Evolutionary conservation across 2,329 filamentous ascomycete species (phyloP).

Genomic region (Colletotrichum cuscutae): DNA sequence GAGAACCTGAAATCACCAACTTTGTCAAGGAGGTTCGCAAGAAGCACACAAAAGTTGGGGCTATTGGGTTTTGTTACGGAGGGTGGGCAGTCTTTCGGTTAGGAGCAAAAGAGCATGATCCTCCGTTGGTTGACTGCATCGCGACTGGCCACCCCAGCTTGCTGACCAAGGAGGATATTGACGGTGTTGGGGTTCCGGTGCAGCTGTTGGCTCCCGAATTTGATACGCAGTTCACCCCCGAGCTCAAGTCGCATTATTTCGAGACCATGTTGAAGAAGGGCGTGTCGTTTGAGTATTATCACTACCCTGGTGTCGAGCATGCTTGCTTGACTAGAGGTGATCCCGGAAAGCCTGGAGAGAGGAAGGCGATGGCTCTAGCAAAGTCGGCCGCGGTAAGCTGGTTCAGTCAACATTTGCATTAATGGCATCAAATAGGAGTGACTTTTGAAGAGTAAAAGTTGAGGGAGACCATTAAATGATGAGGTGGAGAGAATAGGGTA

Average conservation of each 20-base stretch:
- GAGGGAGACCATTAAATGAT: too few relatives aligned
- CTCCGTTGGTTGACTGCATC: slow-evolving; percentile 57
- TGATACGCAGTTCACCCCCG: slow-evolving; percentile 51
- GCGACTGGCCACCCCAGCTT: slow-evolving; percentile 55
- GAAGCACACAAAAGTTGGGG: slow-evolving; percentile 50
- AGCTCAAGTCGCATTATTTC: slow-evolving; percentile 54
- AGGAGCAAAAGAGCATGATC: slow-evolving; percentile 46
- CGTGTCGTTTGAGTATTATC: slow-evolving; percentile 55
- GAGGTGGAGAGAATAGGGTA: too few relatives aligned
- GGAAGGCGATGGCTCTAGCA: slow-evolving; percentile 52
- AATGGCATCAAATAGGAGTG: not conserved
- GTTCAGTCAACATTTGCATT: slow-evolving; percentile 43
- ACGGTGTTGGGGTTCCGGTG: slow-evolving; percentile 56
- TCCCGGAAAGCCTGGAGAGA: slow-evolving; percentile 46
- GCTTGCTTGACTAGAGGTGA: slow-evolving; percentile 52
- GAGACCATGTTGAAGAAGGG: slow-evolving; percentile 46
- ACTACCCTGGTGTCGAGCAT: slow-evolving; percentile 58
- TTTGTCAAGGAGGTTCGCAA: slow-evolving; percentile 48
- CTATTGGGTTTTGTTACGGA: slow-evolving; percentile 61
- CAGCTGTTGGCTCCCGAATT: slow-evolving; percentile 62
- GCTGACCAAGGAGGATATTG: slow-evolving; percentile 56
- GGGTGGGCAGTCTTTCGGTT: slow-evolving; percentile 62
- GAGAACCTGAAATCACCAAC: slow-evolving; percentile 52
- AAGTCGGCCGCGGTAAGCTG: slow-evolving; percentile 55
- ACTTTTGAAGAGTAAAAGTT: too few relatives aligned